Percentiles rank a stretch among this genome's conserved stretches.
Evolutionary conservation across 202 grass and related monocot species (phyloP).

Genomic region (Cymbopogon flexuosus): DNA sequence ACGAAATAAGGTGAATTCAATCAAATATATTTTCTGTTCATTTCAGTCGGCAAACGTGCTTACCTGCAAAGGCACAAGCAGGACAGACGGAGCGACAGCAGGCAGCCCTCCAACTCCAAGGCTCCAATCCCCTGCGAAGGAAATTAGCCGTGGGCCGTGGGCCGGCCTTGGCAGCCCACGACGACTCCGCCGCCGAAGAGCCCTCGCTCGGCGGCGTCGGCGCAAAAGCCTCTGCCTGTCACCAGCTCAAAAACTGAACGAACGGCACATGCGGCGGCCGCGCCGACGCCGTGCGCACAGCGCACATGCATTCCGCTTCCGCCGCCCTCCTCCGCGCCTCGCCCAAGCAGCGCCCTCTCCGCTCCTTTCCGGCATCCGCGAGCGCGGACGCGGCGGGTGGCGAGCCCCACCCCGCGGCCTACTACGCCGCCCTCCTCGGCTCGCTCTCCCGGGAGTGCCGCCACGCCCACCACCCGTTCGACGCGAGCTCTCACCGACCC

Average conservation of each 20-base stretch:
- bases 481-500: conserved; percentile 1
- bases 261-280: not conserved
- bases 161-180: too few relatives aligned
- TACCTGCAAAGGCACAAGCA: not conserved
- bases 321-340: not conserved
- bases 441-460: conserved; percentile 31
- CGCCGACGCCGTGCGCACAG: conserved; percentile 15
- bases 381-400: not conserved
- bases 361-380: not conserved
- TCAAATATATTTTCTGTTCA: not conserved
- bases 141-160: too few relatives aligned
- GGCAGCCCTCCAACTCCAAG: too few relatives aligned
- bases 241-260: not conserved
- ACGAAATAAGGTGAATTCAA: not conserved
- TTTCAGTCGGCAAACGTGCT: not conserved
- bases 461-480: conserved; percentile 31
- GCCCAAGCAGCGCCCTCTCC: not conserved
- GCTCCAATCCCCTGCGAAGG: too few relatives aligned
- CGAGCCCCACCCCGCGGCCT: not conserved
- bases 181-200: too few relatives aligned
- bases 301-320: conserved; percentile 30
- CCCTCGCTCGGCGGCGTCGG: too few relatives aligned
- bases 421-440: conserved; percentile 33
- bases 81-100: too few relatives aligned
- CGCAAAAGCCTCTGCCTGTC: not conserved